phyloP scores from a whole-genome alignment of 2,329 filamentous ascomycete species.

The Triangularia verruculosa region DNA sequence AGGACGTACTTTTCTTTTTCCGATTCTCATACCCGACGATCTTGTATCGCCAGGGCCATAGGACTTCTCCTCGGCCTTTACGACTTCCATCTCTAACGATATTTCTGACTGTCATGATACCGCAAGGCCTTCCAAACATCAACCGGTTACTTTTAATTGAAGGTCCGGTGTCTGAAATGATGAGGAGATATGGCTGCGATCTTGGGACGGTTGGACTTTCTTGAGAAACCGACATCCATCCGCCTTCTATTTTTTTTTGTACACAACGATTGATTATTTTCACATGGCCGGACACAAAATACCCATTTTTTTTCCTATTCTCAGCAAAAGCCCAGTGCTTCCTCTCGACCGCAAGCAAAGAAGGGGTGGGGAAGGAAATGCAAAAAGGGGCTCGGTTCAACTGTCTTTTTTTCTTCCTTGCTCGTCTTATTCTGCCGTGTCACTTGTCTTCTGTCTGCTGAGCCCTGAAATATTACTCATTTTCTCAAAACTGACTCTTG shows the following conservation, averaged over 20 bases:
- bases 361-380: background rate
- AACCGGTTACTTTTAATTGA: background rate
- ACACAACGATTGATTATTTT: conserved; percentile 19
- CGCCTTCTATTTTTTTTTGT: conserved; percentile 20
- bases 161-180: background rate
- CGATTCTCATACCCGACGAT: background rate
- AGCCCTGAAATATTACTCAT: background rate
- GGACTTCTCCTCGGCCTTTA: background rate
- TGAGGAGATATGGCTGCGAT: conserved; percentile 2
- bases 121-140: conserved; percentile 2
- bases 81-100: conserved; percentile 11
- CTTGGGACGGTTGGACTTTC: background rate
- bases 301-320: conserved; percentile 17
- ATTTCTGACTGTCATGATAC: conserved; percentile 12
- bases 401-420: background rate
- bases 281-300: conserved; percentile 25
- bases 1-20: conserved; percentile 4
- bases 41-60: conserved; percentile 21
- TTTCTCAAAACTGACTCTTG: background rate
- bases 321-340: background rate
- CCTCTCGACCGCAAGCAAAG: background rate
- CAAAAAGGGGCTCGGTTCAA: background rate
- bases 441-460: background rate
- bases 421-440: background rate
- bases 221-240: background rate